Conservation (phyloP, 2,329 filamentous ascomycete species). For the Sporothrix luriei region DNA sequence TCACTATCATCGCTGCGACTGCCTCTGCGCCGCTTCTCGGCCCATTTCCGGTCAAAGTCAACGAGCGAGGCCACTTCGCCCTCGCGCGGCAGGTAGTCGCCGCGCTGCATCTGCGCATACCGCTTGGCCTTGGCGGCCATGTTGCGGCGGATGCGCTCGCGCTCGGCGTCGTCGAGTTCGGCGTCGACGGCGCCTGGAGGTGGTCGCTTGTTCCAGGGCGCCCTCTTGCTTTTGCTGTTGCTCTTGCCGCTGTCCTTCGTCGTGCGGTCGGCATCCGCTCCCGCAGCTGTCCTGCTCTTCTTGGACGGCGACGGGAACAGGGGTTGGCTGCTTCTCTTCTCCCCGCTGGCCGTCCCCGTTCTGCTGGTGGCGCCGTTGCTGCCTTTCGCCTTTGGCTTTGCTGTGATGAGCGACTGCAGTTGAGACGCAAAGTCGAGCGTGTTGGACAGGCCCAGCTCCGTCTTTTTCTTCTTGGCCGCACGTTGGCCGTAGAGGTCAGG, state of each 20-base stretch:
- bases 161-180: conserved; percentile 66
- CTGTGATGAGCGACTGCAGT: conserved; percentile 73
- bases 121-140: conserved; percentile 89
- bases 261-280: background rate
- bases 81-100: conserved; percentile 73
- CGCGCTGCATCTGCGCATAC: conserved; percentile 87
- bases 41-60: conserved; percentile 97
- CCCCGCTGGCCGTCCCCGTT: conserved; percentile 56
- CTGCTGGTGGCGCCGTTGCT: conserved; percentile 35
- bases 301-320: conserved; percentile 2
- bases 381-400: conserved; percentile 47
- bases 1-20: conserved; percentile 36
- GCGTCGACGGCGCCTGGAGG: conserved; percentile 49
- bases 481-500: conserved; percentile 75
- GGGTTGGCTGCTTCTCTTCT: conserved; percentile 7
- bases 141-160: conserved; percentile 71
- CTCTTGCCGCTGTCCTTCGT: background rate
- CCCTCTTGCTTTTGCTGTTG: conserved; percentile 36
- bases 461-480: conserved; percentile 68
- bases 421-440: conserved; percentile 86
- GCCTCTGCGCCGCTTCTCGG: conserved; percentile 65
- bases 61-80: conserved; percentile 70
- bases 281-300: background rate
- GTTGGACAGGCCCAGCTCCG: conserved; percentile 69
- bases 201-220: conserved; percentile 43